These are phyloP conservation scores for Cyclotella sp. DNA, from an alignment of 108 stramenopile species.

Conservation along the genomic window DNA sequence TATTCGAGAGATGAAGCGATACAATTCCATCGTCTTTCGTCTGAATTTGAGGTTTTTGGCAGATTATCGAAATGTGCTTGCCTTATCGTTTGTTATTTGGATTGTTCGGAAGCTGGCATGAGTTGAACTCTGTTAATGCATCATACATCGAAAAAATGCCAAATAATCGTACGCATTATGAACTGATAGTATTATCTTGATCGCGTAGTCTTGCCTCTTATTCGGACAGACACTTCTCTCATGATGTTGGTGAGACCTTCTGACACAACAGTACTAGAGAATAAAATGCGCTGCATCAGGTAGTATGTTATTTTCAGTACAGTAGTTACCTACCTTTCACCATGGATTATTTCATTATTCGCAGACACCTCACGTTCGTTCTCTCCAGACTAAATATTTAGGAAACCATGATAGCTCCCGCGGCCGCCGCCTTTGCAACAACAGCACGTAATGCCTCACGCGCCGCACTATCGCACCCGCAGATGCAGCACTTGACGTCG, in stretches of 20 bases:
- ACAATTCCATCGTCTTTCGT: slow-evolving; percentile 49
- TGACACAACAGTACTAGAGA: too few relatives aligned
- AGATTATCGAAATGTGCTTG: slow-evolving; percentile 73
- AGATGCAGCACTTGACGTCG: background rate
- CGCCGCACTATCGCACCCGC: background rate
- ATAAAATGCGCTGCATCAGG: too few relatives aligned
- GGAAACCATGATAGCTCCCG: slow-evolving; percentile 2
- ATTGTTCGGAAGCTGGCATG: slow-evolving; percentile 22
- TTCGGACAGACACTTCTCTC: too few relatives aligned
- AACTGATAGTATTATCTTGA: too few relatives aligned
- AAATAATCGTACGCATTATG: too few relatives aligned
- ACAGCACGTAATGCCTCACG: slow-evolving; percentile 4
- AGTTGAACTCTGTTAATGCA: background rate
- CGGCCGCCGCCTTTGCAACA: background rate
- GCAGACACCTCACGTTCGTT: too few relatives aligned
- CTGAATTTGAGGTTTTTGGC: slow-evolving; percentile 87
- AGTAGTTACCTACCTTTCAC: too few relatives aligned
- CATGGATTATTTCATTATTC: too few relatives aligned
- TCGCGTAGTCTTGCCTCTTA: too few relatives aligned
- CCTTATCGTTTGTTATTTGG: slow-evolving; percentile 35
- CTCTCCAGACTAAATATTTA: too few relatives aligned
- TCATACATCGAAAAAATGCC: background rate
- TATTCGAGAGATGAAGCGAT: slow-evolving; percentile 47
- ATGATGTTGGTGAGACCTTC: too few relatives aligned
- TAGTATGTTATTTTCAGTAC: too few relatives aligned